Evolutionary conservation across 1,284 basidiomycete genomes (phyloP).

Genomic region (Cutaneotrichosporon mucoides): DNA sequence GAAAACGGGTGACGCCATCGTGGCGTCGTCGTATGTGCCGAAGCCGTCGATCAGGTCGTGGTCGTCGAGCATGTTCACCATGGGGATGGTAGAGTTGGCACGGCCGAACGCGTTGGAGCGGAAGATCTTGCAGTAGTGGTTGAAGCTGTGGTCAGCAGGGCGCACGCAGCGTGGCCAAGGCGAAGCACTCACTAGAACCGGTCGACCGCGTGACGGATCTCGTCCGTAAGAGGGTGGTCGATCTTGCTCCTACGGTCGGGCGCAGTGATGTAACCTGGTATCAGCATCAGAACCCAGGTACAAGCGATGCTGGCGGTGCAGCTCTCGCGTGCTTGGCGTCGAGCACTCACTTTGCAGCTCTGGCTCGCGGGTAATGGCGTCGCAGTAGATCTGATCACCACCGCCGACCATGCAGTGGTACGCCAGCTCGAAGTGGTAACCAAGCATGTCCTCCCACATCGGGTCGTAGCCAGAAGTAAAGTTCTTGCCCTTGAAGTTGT

Average conservation of each 20-base stretch:
- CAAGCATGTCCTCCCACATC: conserved; percentile 86
- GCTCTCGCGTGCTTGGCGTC: too few species aligned
- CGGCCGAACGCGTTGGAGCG: conserved; percentile 84
- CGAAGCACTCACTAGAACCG: conserved; percentile 53
- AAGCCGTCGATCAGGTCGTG: conserved; percentile 79
- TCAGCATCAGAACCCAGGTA: conserved; percentile 21
- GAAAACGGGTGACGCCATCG: conserved; percentile 75
- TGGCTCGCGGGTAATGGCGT: conserved; percentile 51
- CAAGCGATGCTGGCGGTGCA: too few species aligned
- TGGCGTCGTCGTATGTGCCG: conserved; percentile 72
- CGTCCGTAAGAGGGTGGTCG: conserved; percentile 61
- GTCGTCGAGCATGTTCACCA: conserved; percentile 65
- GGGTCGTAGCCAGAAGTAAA: conserved; percentile 68
- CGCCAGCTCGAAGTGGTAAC: conserved; percentile 70
- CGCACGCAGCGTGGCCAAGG: too few species aligned
- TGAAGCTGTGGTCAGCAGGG: conserved; percentile 55
- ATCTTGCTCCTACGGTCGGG: conserved; percentile 64
- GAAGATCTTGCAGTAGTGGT: conserved; percentile 84
- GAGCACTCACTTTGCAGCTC: conserved; percentile 47
- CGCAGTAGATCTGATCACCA: conserved; percentile 53
- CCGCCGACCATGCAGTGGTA: conserved; percentile 65
- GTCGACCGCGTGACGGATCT: conserved; percentile 75
- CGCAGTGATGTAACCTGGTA: conserved; percentile 70
- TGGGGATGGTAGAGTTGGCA: conserved; percentile 77
- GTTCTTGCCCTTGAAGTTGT: conserved; percentile 51